These are phyloP conservation scores for Nicotiana sylvestris DNA, from an alignment of 257 asterid species.

Conservation along the genomic window DNA sequence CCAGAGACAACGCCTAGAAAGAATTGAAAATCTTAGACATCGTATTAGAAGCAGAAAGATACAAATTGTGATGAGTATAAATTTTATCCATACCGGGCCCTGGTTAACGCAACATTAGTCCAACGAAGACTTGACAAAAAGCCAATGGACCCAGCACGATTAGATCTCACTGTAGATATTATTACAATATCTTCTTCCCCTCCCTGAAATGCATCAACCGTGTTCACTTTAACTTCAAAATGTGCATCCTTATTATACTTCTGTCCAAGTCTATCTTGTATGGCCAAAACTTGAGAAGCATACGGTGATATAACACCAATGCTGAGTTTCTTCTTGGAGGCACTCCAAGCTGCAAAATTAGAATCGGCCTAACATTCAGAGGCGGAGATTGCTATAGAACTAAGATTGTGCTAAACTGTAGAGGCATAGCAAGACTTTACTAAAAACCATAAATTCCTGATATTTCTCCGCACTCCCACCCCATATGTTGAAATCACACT, in stretches of 20 bases:
- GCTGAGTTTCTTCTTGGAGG: slow-evolving; percentile 34
- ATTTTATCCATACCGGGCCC: slow-evolving; percentile 50
- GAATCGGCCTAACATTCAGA: no score
- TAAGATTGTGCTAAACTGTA: no score
- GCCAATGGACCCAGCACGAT: slow-evolving; percentile 44
- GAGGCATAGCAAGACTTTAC: no score
- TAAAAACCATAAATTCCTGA: no score
- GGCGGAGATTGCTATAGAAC: no score
- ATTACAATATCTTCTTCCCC: slow-evolving; percentile 62
- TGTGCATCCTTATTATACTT: slow-evolving; percentile 27
- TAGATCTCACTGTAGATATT: slow-evolving; percentile 60
- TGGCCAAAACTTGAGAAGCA: slow-evolving; percentile 58
- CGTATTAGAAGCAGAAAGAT: neutral
- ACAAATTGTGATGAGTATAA: neutral
- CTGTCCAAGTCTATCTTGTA: slow-evolving; percentile 28
- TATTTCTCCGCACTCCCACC: no score
- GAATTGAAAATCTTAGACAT: neutral
- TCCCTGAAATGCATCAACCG: slow-evolving; percentile 67
- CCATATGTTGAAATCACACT: no score
- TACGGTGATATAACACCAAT: slow-evolving; percentile 71
- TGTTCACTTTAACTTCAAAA: slow-evolving; percentile 49
- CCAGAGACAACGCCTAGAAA: slow-evolving; percentile 56
- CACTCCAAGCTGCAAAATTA: slow-evolving; percentile 41
- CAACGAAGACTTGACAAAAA: slow-evolving; percentile 47
- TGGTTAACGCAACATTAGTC: slow-evolving; percentile 64